Conservation (phyloP, 345 rosid species). For the Raphanus raphanistrum region DNA sequence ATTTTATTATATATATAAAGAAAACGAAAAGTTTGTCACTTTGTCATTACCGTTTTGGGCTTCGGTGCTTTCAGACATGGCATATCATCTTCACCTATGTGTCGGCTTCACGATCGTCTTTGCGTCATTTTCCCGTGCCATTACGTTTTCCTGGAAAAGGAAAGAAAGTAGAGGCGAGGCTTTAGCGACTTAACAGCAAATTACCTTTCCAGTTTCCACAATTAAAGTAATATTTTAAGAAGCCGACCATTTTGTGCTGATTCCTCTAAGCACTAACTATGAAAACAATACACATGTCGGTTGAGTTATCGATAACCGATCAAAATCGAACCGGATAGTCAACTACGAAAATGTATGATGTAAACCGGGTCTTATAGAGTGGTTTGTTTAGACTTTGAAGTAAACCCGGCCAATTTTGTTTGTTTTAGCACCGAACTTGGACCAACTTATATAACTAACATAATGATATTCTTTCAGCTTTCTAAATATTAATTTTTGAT, state of each 20-base stretch:
- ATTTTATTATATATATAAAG: background rate
- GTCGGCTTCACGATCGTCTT: conserved; percentile 15
- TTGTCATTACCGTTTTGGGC: conserved; percentile 30
- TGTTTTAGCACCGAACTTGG: background rate
- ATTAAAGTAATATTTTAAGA: background rate
- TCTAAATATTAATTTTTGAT: background rate
- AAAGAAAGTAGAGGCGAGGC: background rate
- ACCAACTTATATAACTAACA: background rate
- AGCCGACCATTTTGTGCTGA: background rate
- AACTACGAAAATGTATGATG: background rate
- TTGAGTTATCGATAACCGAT: background rate
- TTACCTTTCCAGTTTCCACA: background rate
- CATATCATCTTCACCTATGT: background rate
- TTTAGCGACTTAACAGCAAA: background rate
- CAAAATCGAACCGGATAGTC: background rate
- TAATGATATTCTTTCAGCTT: background rate
- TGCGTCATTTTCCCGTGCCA: conserved; percentile 26
- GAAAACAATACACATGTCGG: background rate
- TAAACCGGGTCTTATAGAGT: background rate
- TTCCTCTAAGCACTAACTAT: background rate
- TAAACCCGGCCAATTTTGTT: background rate
- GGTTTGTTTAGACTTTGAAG: background rate
- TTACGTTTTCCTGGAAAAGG: conserved; percentile 11
- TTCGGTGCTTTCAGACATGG: background rate
- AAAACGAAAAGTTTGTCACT: conserved; percentile 18